Evolutionary conservation across 306 rosid genomes (phyloP).

Genomic region (Dalbergia cultrata): DNA sequence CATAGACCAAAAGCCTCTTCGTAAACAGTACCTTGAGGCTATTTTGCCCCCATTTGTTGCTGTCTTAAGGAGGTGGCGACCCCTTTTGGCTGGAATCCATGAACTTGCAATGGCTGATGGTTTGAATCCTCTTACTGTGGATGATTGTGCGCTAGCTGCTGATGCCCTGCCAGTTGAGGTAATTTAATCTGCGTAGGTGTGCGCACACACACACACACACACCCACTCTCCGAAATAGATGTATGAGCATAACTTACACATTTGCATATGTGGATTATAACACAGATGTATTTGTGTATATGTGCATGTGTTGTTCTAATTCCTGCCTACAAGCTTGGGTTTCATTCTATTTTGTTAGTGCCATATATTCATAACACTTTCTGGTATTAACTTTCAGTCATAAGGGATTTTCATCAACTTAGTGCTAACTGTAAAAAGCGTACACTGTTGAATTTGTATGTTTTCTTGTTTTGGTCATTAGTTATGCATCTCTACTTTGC

Average conservation of each 20-base stretch:
- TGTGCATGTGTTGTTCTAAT: conserved; percentile 15
- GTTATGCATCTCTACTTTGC: not conserved
- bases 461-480: not conserved
- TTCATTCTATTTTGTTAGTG: conserved; percentile 10
- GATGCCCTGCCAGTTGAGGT: conserved; percentile 90
- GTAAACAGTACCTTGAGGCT: conserved; percentile 87
- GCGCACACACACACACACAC: not conserved
- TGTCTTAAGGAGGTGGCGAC: conserved; percentile 96
- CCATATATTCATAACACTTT: conserved; percentile 1
- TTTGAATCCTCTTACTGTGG: conserved; percentile 80
- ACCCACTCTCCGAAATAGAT: conserved; percentile 23
- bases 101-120: conserved; percentile 96
- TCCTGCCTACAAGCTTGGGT: conserved; percentile 19
- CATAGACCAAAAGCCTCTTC: conserved; percentile 81
- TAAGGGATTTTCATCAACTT: not conserved
- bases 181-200: conserved; percentile 19
- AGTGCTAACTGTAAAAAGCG: conserved; percentile 16
- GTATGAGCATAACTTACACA: conserved; percentile 20
- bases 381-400: conserved; percentile 12
- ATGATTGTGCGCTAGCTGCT: conserved; percentile 75
- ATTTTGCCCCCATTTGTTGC: conserved; percentile 91
- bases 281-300: not conserved
- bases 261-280: conserved; percentile 14
- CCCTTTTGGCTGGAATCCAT: conserved; percentile 92
- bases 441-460: conserved; percentile 4